A percentile compares a stretch with the other conserved stretches of the same genome.
These are phyloP conservation scores for Neocucurbitaria cava DNA, from an alignment of 2,329 filamentous ascomycete species.

Conservation along the genomic window DNA sequence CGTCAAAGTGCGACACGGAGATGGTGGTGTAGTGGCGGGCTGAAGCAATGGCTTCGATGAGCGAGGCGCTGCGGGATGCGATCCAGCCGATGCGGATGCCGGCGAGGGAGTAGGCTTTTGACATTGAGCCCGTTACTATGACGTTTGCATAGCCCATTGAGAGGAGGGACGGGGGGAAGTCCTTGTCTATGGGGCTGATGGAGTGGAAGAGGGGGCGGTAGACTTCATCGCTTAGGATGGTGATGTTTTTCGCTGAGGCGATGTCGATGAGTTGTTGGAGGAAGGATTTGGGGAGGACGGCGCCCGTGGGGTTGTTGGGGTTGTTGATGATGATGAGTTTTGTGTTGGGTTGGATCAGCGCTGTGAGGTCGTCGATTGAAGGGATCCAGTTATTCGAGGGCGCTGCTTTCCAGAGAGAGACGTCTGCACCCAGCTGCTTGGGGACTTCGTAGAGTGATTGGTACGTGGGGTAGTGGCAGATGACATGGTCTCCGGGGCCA, in stretches of 20 bases:
- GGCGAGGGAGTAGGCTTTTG: constrained; percentile 83
- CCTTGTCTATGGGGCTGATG: constrained; percentile 60
- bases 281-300: constrained; percentile 67
- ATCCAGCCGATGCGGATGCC: constrained; percentile 87
- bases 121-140: constrained; percentile 80
- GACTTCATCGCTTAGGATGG: constrained; percentile 79
- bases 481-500: constrained; percentile 77
- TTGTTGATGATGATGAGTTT: constrained; percentile 77
- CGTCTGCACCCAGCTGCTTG: constrained; percentile 74
- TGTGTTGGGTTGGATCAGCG: constrained; percentile 71
- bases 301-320: constrained; percentile 83
- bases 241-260: constrained; percentile 68
- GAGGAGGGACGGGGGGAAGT: constrained; percentile 71
- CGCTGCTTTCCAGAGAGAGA: constrained; percentile 76
- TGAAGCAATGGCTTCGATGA: constrained; percentile 69
- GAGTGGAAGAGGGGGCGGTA: constrained; percentile 84
- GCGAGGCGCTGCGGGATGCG: constrained; percentile 66
- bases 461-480: constrained; percentile 84
- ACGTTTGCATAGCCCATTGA: constrained; percentile 74
- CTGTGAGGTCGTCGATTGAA: constrained; percentile 69
- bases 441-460: constrained; percentile 84
- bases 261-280: constrained; percentile 69
- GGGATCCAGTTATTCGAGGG: constrained; percentile 71
- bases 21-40: constrained; percentile 86
- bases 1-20: constrained; percentile 82